These are phyloP conservation scores for Arctium lappa DNA, from an alignment of 129 eudicot species.

Conservation along the genomic window DNA sequence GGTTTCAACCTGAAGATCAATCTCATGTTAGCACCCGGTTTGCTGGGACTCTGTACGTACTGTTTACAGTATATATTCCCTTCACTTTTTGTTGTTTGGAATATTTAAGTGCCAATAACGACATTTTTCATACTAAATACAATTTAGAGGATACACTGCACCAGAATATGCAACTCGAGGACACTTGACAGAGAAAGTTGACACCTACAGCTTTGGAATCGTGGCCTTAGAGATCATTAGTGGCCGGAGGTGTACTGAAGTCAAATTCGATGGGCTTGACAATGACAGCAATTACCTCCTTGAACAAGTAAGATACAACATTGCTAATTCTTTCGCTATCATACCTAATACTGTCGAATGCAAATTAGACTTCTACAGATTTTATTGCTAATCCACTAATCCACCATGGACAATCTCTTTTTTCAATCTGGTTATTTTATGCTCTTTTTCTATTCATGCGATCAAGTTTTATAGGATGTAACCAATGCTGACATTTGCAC, in stretches of 20 bases:
- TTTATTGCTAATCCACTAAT: neutral
- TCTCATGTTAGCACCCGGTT: conserved; percentile 61
- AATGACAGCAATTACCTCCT: conserved; percentile 45
- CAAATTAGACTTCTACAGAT: neutral
- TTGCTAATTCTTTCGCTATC: neutral
- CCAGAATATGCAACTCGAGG: conserved; percentile 67
- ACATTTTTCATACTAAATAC: neutral
- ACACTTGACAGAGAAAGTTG: conserved; percentile 49
- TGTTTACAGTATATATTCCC: neutral
- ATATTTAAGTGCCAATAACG: neutral
- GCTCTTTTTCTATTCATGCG: neutral
- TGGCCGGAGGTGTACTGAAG: conserved; percentile 46
- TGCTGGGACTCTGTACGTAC: conserved; percentile 70
- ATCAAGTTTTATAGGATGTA: neutral
- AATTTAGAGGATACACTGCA: conserved; percentile 60
- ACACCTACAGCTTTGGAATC: conserved; percentile 55
- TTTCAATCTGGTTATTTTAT: neutral
- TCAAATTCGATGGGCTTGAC: conserved; percentile 16
- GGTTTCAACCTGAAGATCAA: conserved; percentile 49
- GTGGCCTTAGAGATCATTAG: conserved; percentile 53
- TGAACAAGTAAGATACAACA: conserved; percentile 34
- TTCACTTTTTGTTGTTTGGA: neutral
- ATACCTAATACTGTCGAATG: neutral
- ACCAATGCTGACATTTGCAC: neutral
- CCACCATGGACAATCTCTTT: neutral